These are phyloP conservation scores for Colletotrichum viniferum DNA, from an alignment of 2,329 filamentous ascomycete genomes.

Conservation along the genomic window DNA sequence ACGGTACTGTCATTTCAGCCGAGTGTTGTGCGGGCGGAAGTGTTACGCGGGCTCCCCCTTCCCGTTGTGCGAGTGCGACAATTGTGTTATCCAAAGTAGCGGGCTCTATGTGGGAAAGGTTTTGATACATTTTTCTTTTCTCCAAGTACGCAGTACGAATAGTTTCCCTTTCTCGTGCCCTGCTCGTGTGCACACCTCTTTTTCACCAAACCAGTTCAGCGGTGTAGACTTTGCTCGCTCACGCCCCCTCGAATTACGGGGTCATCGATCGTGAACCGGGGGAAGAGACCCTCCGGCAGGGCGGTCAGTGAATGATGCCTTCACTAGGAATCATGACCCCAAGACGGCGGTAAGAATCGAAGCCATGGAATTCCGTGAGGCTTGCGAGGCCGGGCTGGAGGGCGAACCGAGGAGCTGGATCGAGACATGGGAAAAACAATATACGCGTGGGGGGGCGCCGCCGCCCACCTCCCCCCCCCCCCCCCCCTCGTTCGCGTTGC, in stretches of 20 bases:
- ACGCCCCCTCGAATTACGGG: not conserved
- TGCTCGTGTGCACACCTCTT: not conserved
- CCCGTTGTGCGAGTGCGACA: not conserved
- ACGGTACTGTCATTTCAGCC: not conserved
- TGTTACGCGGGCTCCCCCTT: not conserved
- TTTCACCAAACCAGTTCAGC: not conserved
- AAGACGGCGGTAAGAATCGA: not conserved
- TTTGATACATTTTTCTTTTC: not conserved
- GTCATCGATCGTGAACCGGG: not conserved
- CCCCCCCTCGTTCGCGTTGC: not conserved
- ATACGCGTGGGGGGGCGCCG: not conserved
- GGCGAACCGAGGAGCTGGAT: conserved; percentile 1
- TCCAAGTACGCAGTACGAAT: not conserved
- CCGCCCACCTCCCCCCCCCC: not conserved
- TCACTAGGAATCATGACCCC: not conserved
- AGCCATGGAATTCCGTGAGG: not conserved
- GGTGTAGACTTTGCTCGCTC: not conserved
- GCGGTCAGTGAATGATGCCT: not conserved
- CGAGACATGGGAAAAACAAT: not conserved
- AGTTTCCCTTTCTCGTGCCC: not conserved
- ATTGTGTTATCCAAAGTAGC: not conserved
- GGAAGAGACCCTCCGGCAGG: not conserved
- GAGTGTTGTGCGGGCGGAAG: not conserved
- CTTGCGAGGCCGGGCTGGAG: not conserved
- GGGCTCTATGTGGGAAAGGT: not conserved